These are phyloP conservation scores for Lentinus tigrinus DNA, from an alignment of 768 basidiomycete genomes.

Conservation along the genomic window DNA sequence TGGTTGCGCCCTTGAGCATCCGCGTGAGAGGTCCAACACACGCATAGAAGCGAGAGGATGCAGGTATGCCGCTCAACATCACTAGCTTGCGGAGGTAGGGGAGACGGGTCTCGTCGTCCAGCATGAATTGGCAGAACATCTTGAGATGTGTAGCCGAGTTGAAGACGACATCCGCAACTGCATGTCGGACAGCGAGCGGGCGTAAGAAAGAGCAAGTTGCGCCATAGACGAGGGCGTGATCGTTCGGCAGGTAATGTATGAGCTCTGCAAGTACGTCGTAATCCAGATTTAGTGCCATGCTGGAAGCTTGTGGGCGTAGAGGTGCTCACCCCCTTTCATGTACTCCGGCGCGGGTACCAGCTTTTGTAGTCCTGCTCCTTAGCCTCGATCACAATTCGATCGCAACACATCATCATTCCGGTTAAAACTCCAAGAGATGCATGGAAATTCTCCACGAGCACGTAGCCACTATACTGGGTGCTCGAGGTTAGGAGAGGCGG, in stretches of 20 bases:
- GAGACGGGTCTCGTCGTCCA: not conserved
- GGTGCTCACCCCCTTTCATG: too few species aligned
- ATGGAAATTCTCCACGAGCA: too few species aligned
- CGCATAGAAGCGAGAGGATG: not conserved
- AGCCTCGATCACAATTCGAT: too few species aligned
- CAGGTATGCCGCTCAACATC: not conserved
- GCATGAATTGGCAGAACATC: slow-evolving; percentile 2
- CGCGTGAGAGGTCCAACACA: not conserved
- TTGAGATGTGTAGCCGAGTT: not conserved
- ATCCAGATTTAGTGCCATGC: not conserved
- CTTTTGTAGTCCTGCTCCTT: too few species aligned
- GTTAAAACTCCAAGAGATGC: too few species aligned
- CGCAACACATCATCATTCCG: too few species aligned
- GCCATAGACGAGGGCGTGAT: not conserved
- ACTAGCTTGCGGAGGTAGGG: not conserved
- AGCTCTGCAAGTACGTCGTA: not conserved
- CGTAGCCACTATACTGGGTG: too few species aligned
- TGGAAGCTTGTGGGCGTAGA: too few species aligned
- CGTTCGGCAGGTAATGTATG: not conserved
- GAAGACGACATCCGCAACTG: not conserved
- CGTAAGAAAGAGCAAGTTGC: slow-evolving; percentile 1
- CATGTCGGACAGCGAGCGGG: not conserved
- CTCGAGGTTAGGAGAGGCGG: too few species aligned
- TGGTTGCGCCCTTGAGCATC: not conserved
- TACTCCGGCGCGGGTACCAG: too few species aligned